A percentile compares a stretch with the other conserved stretches of the same genome.
These are phyloP conservation scores for Triticum aestivum DNA, from an alignment of 176 grass and related monocot species.

Conservation along the genomic window IWGSC_CS_RefSeq_v2.1 NC_057800.1:632649161-632649660, in stretches of 20 bases:
- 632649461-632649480: neutral
- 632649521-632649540: neutral
- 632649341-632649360: neutral
- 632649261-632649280: no score
- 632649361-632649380: neutral
- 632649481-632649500: neutral
- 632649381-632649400: neutral
- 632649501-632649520: neutral
- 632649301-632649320: no score
- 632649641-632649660: neutral
- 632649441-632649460: neutral
- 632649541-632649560: slow-evolving; percentile 15
- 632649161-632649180: no score
- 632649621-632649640: neutral
- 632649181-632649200: no score
- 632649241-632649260: no score
- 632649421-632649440: neutral
- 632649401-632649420: neutral
- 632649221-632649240: no score
- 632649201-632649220: no score
- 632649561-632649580: neutral
- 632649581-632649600: neutral
- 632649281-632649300: no score
- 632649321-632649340: neutral
- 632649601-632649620: neutral